phyloP scores from a whole-genome alignment of 805 yeast species.

The Schwanniomyces sp. region DNA sequence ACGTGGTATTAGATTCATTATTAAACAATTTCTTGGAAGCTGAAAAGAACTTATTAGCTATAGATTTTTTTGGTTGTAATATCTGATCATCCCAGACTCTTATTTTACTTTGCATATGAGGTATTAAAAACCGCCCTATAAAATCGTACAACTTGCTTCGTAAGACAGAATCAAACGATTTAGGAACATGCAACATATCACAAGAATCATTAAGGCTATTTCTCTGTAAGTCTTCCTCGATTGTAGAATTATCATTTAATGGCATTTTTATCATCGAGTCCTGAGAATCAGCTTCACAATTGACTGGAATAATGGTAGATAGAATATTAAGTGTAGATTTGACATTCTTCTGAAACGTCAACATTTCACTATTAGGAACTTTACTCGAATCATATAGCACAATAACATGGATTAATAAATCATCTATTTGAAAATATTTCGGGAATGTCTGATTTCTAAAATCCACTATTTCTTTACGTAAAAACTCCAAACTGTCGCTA shows the following conservation, averaged over 20 bases:
- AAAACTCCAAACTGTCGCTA: conserved; percentile 50
- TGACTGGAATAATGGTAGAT: conserved; percentile 22
- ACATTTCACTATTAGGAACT: conserved; percentile 28
- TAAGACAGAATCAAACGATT: conserved; percentile 40
- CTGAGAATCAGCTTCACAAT: conserved; percentile 1
- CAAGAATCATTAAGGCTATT: conserved; percentile 22
- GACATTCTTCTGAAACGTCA: conserved; percentile 25
- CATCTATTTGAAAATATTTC: conserved; percentile 64
- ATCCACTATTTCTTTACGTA: conserved; percentile 55
- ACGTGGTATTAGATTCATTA: conserved; percentile 15
- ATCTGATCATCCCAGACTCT: conserved; percentile 82
- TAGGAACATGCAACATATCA: conserved; percentile 25
- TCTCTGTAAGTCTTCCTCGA: conserved; percentile 51
- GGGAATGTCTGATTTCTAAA: conserved; percentile 55
- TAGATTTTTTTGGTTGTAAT: conserved; percentile 71
- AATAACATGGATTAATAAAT: conserved; percentile 48
- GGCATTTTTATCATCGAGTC: conserved; percentile 9
- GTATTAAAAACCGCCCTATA: conserved; percentile 54
- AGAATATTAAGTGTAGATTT: conserved; percentile 23
- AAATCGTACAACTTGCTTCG: conserved; percentile 45
- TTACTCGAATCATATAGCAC: conserved; percentile 26
- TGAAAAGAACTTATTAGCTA: conserved; percentile 70
- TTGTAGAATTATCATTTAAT: conserved; percentile 35
- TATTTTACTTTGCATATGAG: conserved; percentile 85
- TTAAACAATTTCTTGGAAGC: conserved; percentile 61